These are phyloP conservation scores for Rhizopus stolonifer DNA, from an alignment of 371 early-diverging fungal species.

Conservation along the genomic window DNA sequence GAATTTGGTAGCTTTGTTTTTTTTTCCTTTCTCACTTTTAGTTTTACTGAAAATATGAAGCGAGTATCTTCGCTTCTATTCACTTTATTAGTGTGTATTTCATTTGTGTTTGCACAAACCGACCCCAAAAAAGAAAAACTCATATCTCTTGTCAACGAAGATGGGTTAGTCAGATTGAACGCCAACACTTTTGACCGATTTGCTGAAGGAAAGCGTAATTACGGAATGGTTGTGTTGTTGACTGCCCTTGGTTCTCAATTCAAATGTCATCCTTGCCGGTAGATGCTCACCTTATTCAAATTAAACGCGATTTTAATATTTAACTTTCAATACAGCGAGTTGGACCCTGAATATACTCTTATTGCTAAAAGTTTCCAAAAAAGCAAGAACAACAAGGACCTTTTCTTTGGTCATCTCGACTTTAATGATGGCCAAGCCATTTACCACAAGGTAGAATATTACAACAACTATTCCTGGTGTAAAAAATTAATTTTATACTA, in stretches of 20 bases:
- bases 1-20: not conserved
- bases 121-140: conserved; percentile 41
- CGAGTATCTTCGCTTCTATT: conserved; percentile 14
- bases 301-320: conserved; percentile 4
- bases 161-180: conserved; percentile 62
- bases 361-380: conserved; percentile 63
- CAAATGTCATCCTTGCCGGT: conserved; percentile 79
- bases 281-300: conserved; percentile 8
- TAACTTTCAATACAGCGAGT: conserved; percentile 52
- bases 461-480: not conserved
- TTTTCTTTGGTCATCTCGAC: conserved; percentile 75
- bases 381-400: conserved; percentile 41
- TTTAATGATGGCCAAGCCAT: conserved; percentile 72
- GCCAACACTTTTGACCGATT: conserved; percentile 60
- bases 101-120: conserved; percentile 15
- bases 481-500: conserved; percentile 16
- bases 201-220: conserved; percentile 76
- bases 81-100: conserved; percentile 15
- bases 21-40: not conserved
- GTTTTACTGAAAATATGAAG: conserved; percentile 8
- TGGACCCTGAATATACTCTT: conserved; percentile 69
- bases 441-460: conserved; percentile 72
- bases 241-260: conserved; percentile 72
- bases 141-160: conserved; percentile 36
- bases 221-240: conserved; percentile 71